Percentiles rank a stretch among this genome's conserved stretches.
Conservation (phyloP, 2,329 filamentous ascomycete genomes). For the Stachybotrys chartarum region DNA sequence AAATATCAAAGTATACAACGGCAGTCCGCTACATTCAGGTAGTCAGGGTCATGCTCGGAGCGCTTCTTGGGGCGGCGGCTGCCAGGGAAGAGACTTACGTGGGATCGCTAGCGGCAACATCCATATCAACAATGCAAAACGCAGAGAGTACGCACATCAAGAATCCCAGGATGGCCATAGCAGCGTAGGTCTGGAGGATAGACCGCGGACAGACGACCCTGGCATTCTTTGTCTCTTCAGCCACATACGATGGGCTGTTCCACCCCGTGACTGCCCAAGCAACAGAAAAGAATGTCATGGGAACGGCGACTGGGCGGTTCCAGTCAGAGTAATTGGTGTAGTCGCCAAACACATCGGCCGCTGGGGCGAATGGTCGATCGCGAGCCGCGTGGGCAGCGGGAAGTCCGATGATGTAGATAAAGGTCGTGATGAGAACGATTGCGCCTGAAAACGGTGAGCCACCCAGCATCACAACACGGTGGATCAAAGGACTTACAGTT, state of each 20-base stretch:
- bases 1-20: neutral
- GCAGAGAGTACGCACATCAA: neutral
- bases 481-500: neutral
- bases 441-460: too few relatives aligned
- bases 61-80: too few relatives aligned
- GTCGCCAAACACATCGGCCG: neutral
- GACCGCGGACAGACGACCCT: neutral
- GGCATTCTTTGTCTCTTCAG: conserved; percentile 3
- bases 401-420: conserved; percentile 1
- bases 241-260: neutral
- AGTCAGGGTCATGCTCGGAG: too few relatives aligned
- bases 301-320: neutral
- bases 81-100: neutral
- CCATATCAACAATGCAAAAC: conserved; percentile 2
- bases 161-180: neutral
- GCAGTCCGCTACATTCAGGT: neutral
- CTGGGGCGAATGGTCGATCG: neutral
- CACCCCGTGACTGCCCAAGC: neutral
- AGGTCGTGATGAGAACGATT: too few relatives aligned
- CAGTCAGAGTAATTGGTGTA: conserved; percentile 1
- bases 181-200: neutral
- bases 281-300: neutral
- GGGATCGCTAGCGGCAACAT: neutral
- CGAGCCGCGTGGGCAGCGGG: neutral
- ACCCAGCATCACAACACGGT: too few relatives aligned